Base-by-base conservation (phyloP, 768 basidiomycete species). In the Amanita jacksonii region DNA sequence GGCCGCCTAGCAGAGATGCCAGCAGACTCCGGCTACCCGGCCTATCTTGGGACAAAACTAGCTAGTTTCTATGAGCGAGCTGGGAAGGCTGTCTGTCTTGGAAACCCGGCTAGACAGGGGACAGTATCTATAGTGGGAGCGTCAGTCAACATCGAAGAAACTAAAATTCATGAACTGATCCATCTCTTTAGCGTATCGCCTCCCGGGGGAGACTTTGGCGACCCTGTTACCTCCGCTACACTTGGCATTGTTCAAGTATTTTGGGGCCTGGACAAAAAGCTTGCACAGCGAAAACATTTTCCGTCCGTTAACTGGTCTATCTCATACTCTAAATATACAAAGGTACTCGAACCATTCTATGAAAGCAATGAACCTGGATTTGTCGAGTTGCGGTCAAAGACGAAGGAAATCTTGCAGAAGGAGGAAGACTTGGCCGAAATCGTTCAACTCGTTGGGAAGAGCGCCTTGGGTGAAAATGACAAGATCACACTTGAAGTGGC, bases 301-400 rank as follows among this genome's bases (percentile, higher is more conserved):
- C 96, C 96, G 1, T 96, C 93, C n/a, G 94, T 99, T 62, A 97
- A 99, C 68, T 99, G 96, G 96, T 96, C 83, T 52, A 69, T 96
- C n/a, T 99, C 96, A 8, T 98, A 98, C 64, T 98, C 96, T 47
- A 99, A 99, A 63, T 98, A 99, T 65, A 86, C 83, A 50, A 93
- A 92, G 59, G 81, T 92, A 8, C 77, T 97, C 31, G 92, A 94
- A 55, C 77, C 85, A 1, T 83, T 92, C 64, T 99, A 98, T 64
- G 92, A 98, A 62, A 66, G 72, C 33, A 82, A 81, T 40, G 82
- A 89, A 55, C 87, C 91, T 3, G 94, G 91, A n/a, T 99, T 99
- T 64, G 80, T 97, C 28, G 89, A 94, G 51, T 69, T 92, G 52
- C 87, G 96, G 43, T 84, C 79, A 43, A 84, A 81, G 54, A 88